Evolutionary conservation across 805 yeast species (phyloP), one percentile per base, ranked within the genome.

Genomic region (Isabelozyma rhagii): DNA sequence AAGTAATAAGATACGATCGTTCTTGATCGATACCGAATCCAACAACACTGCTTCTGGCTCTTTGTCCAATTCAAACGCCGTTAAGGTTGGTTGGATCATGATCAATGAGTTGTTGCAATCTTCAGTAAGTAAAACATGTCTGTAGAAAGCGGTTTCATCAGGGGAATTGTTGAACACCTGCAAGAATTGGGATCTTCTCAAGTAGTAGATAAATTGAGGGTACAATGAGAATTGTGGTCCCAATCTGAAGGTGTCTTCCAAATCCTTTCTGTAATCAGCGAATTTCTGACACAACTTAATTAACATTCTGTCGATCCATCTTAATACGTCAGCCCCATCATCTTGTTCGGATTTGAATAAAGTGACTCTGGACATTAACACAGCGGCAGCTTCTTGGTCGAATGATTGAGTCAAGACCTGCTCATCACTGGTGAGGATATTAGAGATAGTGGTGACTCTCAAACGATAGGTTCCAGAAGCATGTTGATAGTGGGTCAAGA

Each of bases 351-450:
- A 80, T 67, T 91, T 91, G 77, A 81, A 86, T 43, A 93, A 91
- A 9, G 97, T 94, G 48, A 93, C 80, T 64, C 98, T 80, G 1
- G 97, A 87, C 85, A 93, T 86, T 51, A 92, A 74, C 1, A 92
- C 97, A 13, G 97, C 96, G 3, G 99, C 97, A 10, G 97, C 97
- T 70, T 94, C 98, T 76, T 94, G 98, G 71, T 94, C 99, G 67
- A 94, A 94, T n/a, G 94, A 86, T 51, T 70, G 70, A 14, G 83
- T 71, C 51, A 81, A 69, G 44, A 68, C 59, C 44, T 65, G 67
- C 50, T 78, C 81, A 41, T 80, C 81, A 25, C 77, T 69, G 11
- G 84, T 79, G 50, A 82, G 77, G 52, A 77, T 66, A 63, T 82
- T 76, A 50, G 77, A 74, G 51, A 94, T 78, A 0, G 98, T 94